Evolutionary conservation across 148 eudicot species (phyloP), one percentile per base, ranked within the genome.

Genomic region (Fagopyrum homotropicum): DNA sequence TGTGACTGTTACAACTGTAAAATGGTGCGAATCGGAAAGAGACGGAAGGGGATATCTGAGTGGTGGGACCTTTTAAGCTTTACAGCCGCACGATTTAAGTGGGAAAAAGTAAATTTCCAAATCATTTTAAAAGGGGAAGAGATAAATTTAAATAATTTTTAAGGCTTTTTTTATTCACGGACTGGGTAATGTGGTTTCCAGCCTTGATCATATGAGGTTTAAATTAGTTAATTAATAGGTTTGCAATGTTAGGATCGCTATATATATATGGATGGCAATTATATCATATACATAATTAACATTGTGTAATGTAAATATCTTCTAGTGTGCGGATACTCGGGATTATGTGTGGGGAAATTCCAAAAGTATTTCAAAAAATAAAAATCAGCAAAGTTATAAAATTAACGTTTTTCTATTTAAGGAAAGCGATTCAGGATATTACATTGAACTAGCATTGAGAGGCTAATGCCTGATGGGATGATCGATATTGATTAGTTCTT

Each of bases 51-150:
- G 22, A 59, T 59, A 59, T 59, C 1, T 14, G 70, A 66, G 70
- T 66, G 71, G 47, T 40, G 69, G 71, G 71, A 66, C 30, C 69
- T 30, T 63, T 63, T 63, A 63, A 30, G 69, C 71, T 66, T 66
- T 66, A 35, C 71, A 40, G 71, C 71, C 71, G 71, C 47, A 66
- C 71, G 46, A 66, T 35, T 66, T 1, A 8, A 66, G 70, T 66
- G 46, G 70, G 70, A 30, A 30, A 30, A 30, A 12, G 5, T 9
- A 29, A 5, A 17, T 10, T 59, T 63, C 6, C 69, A 66, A 40
- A 66, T 35, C 30, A 12, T 55, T 55, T 16, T 1, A 16, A 55
- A 16, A 30, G 69, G 69, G 17, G 9, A 43, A 15, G 71, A 66
- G 71, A 66, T 66, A 66, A 66, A 66, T 43, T 66, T 35, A 66